Evolutionary conservation across 352 stramenopile species (phyloP), one percentile per base, ranked within the genome.

Genomic region (Hyaloperonospora arabidopsidis): DNA sequence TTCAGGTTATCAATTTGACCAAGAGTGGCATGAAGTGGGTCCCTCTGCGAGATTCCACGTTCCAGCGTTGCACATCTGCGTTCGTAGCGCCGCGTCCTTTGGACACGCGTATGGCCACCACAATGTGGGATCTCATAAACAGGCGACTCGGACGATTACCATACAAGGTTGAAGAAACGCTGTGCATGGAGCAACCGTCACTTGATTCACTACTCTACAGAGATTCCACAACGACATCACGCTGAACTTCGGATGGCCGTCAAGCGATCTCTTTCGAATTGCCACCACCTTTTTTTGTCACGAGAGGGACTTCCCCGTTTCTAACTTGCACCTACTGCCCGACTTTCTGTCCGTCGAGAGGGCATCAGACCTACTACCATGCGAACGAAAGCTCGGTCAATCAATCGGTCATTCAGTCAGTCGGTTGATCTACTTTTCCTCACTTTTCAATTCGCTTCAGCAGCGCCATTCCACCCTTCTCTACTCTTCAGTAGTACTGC

Each of bases 371-470:
- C 43, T 46, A 47, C 38, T 52, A 46, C 44, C 48, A 32, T 45
- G 45, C 54, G 29, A 63, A 57, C 21, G 49, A 57, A 62, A 56
- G 22, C 18, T 18, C 35, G 13, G 12, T 18, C 35, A 41, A 3
- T 41, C 35, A 18, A 41, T 41, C 35, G 3, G 25, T 29, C 25
- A 3, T 3, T 29, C 25, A 29, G 25, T 29, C 25, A 29, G 25
- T 29, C 25, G 3, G 25, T 38, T 32, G 23, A 32, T 63, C 22
- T 25, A 12, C 29, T 46, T 10, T 17, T 13, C 22, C 41, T 61
- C 61, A 68, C 28, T 68, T 22, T 58, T 55, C 39, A 68, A 63
- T 61, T 61, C 64, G 51, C 55, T 51, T 60, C 39, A 68, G 60
- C 45, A 41, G 40, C 54, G 22, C 49, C 54, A 63, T 44, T 28